Percentiles rank a stretch among this genome's conserved stretches.
These are phyloP conservation scores for Arachis hypogaea DNA, from an alignment of 306 rosid genomes.

Conservation along the genomic window DNA sequence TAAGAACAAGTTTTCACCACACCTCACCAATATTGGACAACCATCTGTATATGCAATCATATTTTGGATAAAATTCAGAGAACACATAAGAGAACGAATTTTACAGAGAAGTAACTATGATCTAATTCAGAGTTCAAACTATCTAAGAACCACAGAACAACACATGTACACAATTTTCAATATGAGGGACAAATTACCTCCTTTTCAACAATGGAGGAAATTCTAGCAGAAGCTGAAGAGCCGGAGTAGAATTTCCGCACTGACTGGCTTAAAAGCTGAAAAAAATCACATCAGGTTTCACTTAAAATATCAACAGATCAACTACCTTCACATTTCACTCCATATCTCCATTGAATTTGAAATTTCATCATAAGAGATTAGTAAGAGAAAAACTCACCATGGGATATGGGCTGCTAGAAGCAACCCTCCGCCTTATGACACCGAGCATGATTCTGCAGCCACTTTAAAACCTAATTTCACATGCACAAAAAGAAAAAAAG, in stretches of 20 bases:
- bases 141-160: background rate
- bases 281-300: conserved; percentile 21
- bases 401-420: conserved; percentile 63
- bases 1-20: background rate
- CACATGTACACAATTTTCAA: background rate
- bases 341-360: background rate
- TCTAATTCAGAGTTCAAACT: background rate
- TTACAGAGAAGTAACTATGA: background rate
- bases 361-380: background rate
- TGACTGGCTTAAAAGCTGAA: conserved; percentile 53
- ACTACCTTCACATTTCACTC: background rate
- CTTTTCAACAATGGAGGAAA: conserved; percentile 50
- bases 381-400: conserved; percentile 39
- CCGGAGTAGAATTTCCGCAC: conserved; percentile 45
- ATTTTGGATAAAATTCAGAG: conserved; percentile 9
- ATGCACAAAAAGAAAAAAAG: background rate
- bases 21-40: conserved; percentile 6
- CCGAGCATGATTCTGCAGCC: conserved; percentile 54
- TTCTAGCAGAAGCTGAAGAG: conserved; percentile 46
- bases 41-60: background rate
- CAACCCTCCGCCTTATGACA: conserved; percentile 68
- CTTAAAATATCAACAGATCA: background rate
- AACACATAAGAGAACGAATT: background rate
- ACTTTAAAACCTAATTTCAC: conserved; percentile 40
- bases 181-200: conserved; percentile 43